Conservation (phyloP, 441 rosid genomes). For the Codiaeum variegatum region DNA sequence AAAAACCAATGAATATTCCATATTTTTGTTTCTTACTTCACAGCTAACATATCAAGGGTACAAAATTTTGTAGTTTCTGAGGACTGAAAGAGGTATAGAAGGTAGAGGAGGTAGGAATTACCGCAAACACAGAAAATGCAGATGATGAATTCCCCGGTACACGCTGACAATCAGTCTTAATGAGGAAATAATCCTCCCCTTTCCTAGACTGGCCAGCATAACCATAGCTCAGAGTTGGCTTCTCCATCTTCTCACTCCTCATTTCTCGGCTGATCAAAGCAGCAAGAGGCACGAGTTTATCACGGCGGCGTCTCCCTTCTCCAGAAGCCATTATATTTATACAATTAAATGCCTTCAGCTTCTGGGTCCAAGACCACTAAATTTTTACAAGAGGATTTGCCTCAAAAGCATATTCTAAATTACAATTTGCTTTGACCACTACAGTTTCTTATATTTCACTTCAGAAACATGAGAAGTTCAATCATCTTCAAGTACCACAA, state of each 20-base stretch:
- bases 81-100: neutral
- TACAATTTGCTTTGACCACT: no score
- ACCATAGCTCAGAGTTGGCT: conserved; percentile 58
- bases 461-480: conserved; percentile 5
- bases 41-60: neutral
- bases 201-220: conserved; percentile 75
- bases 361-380: conserved; percentile 16
- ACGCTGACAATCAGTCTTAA: conserved; percentile 59
- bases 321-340: conserved; percentile 50
- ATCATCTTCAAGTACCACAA: conserved; percentile 13
- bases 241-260: conserved; percentile 71
- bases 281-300: conserved; percentile 77
- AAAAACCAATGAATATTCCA: no score
- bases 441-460: no score
- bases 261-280: conserved; percentile 64
- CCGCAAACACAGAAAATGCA: conserved; percentile 74
- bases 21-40: neutral
- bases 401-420: conserved; percentile 24
- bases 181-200: conserved; percentile 76
- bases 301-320: conserved; percentile 52
- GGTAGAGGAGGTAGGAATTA: conserved; percentile 25
- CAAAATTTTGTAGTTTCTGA: neutral
- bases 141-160: conserved; percentile 62
- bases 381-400: conserved; percentile 18
- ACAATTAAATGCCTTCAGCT: conserved; percentile 13